Evolutionary conservation across 2,329 filamentous ascomycete species (phyloP).

Genomic region (Stylonectria norvegica): DNA sequence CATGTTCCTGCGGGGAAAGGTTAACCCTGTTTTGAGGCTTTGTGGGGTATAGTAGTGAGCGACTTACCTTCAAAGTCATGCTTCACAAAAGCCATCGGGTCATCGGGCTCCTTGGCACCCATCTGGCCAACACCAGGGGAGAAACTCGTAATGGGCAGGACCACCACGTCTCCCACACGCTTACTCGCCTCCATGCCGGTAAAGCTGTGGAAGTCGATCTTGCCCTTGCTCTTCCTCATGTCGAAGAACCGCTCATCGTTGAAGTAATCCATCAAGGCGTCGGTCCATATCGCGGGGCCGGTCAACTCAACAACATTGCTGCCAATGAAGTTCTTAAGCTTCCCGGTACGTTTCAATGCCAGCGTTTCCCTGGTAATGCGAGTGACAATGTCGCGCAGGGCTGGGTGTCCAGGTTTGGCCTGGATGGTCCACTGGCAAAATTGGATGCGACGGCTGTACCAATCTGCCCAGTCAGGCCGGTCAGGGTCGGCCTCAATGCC

Average conservation of each 20-base stretch:
- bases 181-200: constrained; percentile 79
- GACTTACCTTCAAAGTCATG: constrained; percentile 87
- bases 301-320: constrained; percentile 90
- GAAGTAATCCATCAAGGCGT: constrained; percentile 86
- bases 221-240: constrained; percentile 64
- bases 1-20: constrained; percentile 58
- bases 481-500: constrained; percentile 97
- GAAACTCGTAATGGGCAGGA: constrained; percentile 95
- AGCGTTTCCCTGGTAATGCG: constrained; percentile 83
- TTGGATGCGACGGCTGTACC: constrained; percentile 95
- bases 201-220: constrained; percentile 84
- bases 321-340: constrained; percentile 56
- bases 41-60: background rate
- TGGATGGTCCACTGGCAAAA: constrained; percentile 99
- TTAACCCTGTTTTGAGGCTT: background rate
- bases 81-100: constrained; percentile 96
- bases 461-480: constrained; percentile 84
- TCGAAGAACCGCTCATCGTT: constrained; percentile 89
- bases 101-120: constrained; percentile 81
- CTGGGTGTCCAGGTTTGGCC: constrained; percentile 87
- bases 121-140: constrained; percentile 92
- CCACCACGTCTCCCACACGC: constrained; percentile 88
- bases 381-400: constrained; percentile 81
- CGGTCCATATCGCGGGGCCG: constrained; percentile 91
- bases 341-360: constrained; percentile 64